A percentile compares a stretch with the other conserved stretches of the same genome.
Evolutionary conservation across 768 basidiomycete species (phyloP).

Genomic region (Chalciporus chontae): DNA sequence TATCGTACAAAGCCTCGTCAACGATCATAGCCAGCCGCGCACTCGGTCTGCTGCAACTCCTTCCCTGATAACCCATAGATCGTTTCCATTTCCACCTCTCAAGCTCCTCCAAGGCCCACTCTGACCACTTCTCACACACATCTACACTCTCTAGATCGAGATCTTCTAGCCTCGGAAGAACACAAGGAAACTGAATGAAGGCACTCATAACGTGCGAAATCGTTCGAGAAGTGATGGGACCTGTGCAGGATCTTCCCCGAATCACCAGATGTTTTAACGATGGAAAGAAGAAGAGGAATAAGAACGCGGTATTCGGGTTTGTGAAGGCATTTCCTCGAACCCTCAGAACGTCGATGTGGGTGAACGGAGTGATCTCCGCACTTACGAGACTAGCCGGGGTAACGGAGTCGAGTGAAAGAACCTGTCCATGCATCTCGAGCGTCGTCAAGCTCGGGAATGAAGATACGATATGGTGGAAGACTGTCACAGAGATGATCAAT

Average conservation of each 20-base stretch:
- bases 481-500: conserved; percentile 11
- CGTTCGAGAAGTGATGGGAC: conserved; percentile 7
- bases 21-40: neutral
- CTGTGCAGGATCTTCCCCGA: conserved; percentile 13
- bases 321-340: conserved; percentile 11
- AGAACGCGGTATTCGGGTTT: conserved; percentile 11
- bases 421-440: conserved; percentile 18
- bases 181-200: conserved; percentile 4
- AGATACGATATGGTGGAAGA: conserved; percentile 16
- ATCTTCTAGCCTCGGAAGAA: conserved; percentile 6
- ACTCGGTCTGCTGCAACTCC: neutral
- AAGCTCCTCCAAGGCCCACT: conserved; percentile 10
- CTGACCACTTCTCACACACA: conserved; percentile 3
- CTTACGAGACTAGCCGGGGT: conserved; percentile 3
- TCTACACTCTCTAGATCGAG: conserved; percentile 14
- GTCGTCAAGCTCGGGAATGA: conserved; percentile 19
- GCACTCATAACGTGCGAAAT: conserved; percentile 14
- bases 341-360: conserved; percentile 9
- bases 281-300: conserved; percentile 16
- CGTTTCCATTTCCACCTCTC: conserved; percentile 12
- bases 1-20: neutral
- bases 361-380: conserved; percentile 5
- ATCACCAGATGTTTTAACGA: conserved; percentile 5
- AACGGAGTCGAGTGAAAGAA: conserved; percentile 9
- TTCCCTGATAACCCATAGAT: neutral